phyloP scores from a whole-genome alignment of 768 basidiomycete genomes.

The Termitomyces sp. region DNA sequence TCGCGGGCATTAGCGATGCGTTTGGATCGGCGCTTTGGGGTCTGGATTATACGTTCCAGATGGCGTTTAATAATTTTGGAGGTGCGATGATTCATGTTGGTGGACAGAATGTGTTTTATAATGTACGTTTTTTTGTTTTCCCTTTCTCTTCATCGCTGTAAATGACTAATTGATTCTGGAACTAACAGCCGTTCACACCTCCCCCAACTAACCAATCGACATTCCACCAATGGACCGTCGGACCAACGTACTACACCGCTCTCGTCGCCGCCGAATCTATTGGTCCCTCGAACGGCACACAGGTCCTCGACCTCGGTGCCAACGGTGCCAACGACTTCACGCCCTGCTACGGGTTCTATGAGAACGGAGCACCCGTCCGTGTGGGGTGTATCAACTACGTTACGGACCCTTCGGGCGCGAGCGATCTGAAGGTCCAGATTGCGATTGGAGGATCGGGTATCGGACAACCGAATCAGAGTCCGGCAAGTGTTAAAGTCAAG shows the following conservation, averaged over 20 bases:
- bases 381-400: constrained; percentile 75
- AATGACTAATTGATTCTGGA: constrained; percentile 28
- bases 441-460: constrained; percentile 35
- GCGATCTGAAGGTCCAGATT: constrained; percentile 51
- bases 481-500: constrained; percentile 54
- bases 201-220: constrained; percentile 46
- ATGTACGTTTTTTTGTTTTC: constrained; percentile 62
- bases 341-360: constrained; percentile 74
- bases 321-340: constrained; percentile 45
- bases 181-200: constrained; percentile 12
- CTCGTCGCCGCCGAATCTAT: constrained; percentile 69
- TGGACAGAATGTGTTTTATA: constrained; percentile 65
- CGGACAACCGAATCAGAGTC: constrained; percentile 21
- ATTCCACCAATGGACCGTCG: constrained; percentile 70
- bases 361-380: constrained; percentile 58
- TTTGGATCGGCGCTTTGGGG: constrained; percentile 68
- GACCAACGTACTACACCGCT: constrained; percentile 71
- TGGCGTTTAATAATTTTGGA: constrained; percentile 55
- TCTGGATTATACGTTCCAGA: constrained; percentile 57
- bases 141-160: constrained; percentile 25
- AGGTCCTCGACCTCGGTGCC: constrained; percentile 61
- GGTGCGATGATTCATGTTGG: constrained; percentile 55
- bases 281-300: constrained; percentile 59
- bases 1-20: constrained; percentile 58
- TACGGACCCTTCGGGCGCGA: constrained; percentile 55